phyloP scores from a whole-genome alignment of 1,284 basidiomycete species.

The Sanghuangporus weigelae region DNA sequence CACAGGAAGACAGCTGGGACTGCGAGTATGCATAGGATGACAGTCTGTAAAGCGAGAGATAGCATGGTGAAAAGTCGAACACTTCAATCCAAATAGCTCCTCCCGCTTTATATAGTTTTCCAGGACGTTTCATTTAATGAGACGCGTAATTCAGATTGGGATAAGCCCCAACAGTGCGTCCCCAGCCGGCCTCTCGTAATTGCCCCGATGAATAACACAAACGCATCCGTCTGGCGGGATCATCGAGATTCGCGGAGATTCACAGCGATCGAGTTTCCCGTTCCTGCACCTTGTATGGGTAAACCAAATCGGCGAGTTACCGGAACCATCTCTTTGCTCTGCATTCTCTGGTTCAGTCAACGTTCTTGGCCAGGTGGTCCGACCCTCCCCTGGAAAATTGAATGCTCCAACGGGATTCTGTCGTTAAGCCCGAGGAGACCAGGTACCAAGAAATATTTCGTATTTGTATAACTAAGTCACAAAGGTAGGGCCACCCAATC shows the following conservation, averaged over 20 bases:
- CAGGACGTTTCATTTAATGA: neutral
- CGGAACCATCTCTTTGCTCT: neutral
- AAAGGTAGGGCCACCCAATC: neutral
- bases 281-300: neutral
- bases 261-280: conserved; percentile 8
- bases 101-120: conserved; percentile 6
- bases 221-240: neutral
- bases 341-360: neutral
- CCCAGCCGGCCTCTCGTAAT: conserved; percentile 4
- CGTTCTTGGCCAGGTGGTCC: neutral
- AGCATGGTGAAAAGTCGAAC: conserved; percentile 7
- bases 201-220: conserved; percentile 4
- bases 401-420: neutral
- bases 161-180: neutral
- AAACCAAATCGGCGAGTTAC: conserved; percentile 3
- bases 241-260: conserved; percentile 12
- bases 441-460: neutral
- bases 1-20: conserved; percentile 12
- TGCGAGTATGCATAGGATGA: conserved; percentile 2
- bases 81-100: neutral
- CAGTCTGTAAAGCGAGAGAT: conserved; percentile 2
- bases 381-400: neutral
- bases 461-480: neutral
- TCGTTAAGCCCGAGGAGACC: conserved; percentile 3
- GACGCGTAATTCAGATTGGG: neutral